Evolutionary conservation across 768 basidiomycete species (phyloP), one percentile per base, ranked within the genome.

Genomic region (Tephrocybe sp.): DNA sequence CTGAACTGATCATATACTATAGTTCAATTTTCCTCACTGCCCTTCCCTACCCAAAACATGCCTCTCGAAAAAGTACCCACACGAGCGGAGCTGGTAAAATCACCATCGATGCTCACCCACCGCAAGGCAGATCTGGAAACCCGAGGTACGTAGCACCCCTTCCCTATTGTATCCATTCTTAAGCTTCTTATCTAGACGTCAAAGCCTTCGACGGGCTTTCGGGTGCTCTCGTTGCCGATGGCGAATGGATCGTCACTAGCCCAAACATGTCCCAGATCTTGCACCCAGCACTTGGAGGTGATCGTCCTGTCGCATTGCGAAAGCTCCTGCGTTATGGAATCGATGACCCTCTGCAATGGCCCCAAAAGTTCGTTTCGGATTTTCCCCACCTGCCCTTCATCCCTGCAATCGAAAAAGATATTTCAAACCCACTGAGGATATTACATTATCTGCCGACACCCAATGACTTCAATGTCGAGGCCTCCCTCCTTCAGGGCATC

Each of bases 161-260:
- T n/a, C n/a, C n/a, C n/a, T n/a, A n/a, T n/a, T n/a, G n/a, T n/a
- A n/a, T n/a, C n/a, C 29, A 30, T 30, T 6, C 29, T 12, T 11
- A 33, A 19, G 15, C 12, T 44, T 33, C 19, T 30, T 12, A 33
- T 6, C 7, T 31, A 16, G 45, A 34, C 16, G 22, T 45, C 29
- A 15, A 34, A 15, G 45, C 34, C 34, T 46, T 46, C 33, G 34
- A 46, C 22, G 45, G 45, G 19, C 30, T 46, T 31, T 30, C 21
- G 3, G 45, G 33, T 5, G 45, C 45, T 12, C 5, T 46, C 12
- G 23, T 37, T 13, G 33, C 22, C 8, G 22, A 46, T 4, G 45
- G 34, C 19, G 18, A 24, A 36, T 36, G 12, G 9, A 37, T 46
- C 2, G 34, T 46, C 5, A 46, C 45, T 8, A 36, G 31, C 19